Base-by-base conservation (phyloP, 2,329 filamentous ascomycete species). In the Xylaria digitata region DNA sequence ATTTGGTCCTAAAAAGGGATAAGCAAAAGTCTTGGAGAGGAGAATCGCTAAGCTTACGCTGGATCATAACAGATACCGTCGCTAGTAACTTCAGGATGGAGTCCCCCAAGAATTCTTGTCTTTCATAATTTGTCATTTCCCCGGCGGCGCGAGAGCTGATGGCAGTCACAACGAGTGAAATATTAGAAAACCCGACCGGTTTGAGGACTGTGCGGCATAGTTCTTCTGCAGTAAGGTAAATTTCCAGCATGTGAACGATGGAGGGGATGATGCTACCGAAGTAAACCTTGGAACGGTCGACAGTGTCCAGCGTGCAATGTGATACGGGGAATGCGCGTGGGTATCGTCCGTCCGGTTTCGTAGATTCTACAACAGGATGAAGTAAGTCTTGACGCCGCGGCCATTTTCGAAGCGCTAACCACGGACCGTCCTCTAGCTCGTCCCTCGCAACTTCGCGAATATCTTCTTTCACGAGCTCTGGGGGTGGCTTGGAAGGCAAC, bases 41-140 rank as follows among this genome's bases (percentile, higher is more conserved):
- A 15, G 17, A 48, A 34, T 3, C 40, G 21, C 15, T 26, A 59
- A 2, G 78, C 85, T 78, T 75, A 88, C 86, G 75, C 23, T 83
- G 78, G 0, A 84, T 83, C 19, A 82, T 81, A 2, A 94, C 83
- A 62, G 93, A 90, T 1, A 93, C 77, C 0, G 89, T 88, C 0
- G 91, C 85, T 53, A 87, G 88, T 63, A 90, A 87, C 74, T 98
- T 98, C 43, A 98, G 83, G 1, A 97, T 83, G 0, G 89, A 89
- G 74, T 98, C 95, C 0, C 96, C 96, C 0, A 97, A 81, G 71
- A 96, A 96, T 76, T 98, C 96, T 0, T 97, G 82, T 2, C 91
- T 84, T 73, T 98, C 91, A 75, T 97, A 97, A 70, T 97, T 86
- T 0, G 83, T 84, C 1, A 80, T 77, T 54, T 89, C 88, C 2